These are phyloP conservation scores for Thozetella sp. DNA, from an alignment of 495 filamentous ascomycete species.

Conservation along the genomic window DNA sequence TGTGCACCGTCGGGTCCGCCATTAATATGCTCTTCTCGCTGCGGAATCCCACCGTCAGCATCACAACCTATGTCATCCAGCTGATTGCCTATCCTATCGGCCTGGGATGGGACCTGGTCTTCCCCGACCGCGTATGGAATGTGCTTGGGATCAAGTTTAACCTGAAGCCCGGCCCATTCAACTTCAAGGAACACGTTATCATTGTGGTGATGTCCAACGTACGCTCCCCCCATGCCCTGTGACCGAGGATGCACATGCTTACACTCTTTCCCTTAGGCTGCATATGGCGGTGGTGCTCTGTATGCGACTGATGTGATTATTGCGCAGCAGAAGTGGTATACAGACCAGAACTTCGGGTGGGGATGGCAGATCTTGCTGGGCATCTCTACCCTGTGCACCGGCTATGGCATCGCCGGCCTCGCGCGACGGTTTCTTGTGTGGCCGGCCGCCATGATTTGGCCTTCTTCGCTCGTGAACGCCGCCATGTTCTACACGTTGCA, in stretches of 20 bases:
- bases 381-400: slow-evolving; percentile 72
- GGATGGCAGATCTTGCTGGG: slow-evolving; percentile 68
- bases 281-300: slow-evolving; percentile 47
- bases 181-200: slow-evolving; percentile 78
- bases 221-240: slow-evolving; percentile 13
- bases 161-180: slow-evolving; percentile 72
- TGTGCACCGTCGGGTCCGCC: slow-evolving; percentile 62
- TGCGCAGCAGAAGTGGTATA: slow-evolving; percentile 37
- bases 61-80: slow-evolving; percentile 71
- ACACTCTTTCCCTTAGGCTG: slow-evolving; percentile 24
- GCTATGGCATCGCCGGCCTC: slow-evolving; percentile 72
- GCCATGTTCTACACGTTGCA: slow-evolving; percentile 64
- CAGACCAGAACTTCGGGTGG: slow-evolving; percentile 48
- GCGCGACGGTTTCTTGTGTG: slow-evolving; percentile 66
- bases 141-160: slow-evolving; percentile 62
- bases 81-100: slow-evolving; percentile 71
- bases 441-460: slow-evolving; percentile 68
- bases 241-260: slow-evolving; percentile 5
- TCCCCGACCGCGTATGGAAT: slow-evolving; percentile 59
- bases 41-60: slow-evolving; percentile 62
- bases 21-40: slow-evolving; percentile 76
- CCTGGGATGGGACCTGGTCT: slow-evolving; percentile 52
- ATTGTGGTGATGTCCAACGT: slow-evolving; percentile 76
- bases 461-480: slow-evolving; percentile 57
- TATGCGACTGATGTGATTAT: slow-evolving; percentile 52